Evolutionary conservation across 1,284 basidiomycete genomes (phyloP).

Genomic region (Cutaneotrichosporon dermatis): DNA sequence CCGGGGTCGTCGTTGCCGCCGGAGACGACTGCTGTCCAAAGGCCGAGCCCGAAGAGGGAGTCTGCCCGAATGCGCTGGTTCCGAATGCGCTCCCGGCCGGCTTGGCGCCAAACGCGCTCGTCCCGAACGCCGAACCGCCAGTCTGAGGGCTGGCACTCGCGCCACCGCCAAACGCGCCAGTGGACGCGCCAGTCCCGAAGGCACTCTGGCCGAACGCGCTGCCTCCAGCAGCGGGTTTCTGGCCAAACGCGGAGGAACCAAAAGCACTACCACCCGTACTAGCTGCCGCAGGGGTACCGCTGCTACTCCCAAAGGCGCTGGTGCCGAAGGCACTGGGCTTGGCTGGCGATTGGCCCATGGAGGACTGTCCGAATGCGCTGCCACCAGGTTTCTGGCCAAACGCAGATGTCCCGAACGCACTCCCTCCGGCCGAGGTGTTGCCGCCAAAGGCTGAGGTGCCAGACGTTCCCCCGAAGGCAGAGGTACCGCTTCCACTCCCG

Average conservation of each 20-base stretch:
- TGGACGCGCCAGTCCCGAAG: constrained; percentile 3
- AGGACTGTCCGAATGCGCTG: not conserved
- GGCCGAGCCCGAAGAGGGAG: constrained; percentile 3
- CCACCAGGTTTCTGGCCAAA: constrained; percentile 5
- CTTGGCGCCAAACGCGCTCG: constrained; percentile 8
- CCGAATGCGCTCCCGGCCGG: constrained; percentile 19
- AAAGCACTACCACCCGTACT: not conserved
- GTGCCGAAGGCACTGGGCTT: constrained; percentile 5
- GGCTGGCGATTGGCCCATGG: not conserved
- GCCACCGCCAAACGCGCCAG: not conserved
- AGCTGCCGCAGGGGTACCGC: constrained; percentile 7
- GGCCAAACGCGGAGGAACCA: constrained; percentile 9
- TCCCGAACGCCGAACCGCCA: constrained; percentile 7
- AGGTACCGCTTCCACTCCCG: not conserved
- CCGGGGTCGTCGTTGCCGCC: not conserved
- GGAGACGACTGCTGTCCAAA: constrained; percentile 14
- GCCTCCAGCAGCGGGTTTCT: not conserved
- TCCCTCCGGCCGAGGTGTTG: not conserved
- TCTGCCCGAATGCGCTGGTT: constrained; percentile 10
- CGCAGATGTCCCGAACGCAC: not conserved
- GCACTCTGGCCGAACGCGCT: constrained; percentile 10
- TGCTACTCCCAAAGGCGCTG: constrained; percentile 8
- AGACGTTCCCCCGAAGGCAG: not conserved
- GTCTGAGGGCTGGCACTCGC: not conserved
- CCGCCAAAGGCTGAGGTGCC: not conserved